A percentile compares a stretch with the other conserved stretches of the same genome.
Evolutionary conservation across 305 asterid genomes (phyloP).

Genomic region (Fraxinus xanthoxyloides): DNA sequence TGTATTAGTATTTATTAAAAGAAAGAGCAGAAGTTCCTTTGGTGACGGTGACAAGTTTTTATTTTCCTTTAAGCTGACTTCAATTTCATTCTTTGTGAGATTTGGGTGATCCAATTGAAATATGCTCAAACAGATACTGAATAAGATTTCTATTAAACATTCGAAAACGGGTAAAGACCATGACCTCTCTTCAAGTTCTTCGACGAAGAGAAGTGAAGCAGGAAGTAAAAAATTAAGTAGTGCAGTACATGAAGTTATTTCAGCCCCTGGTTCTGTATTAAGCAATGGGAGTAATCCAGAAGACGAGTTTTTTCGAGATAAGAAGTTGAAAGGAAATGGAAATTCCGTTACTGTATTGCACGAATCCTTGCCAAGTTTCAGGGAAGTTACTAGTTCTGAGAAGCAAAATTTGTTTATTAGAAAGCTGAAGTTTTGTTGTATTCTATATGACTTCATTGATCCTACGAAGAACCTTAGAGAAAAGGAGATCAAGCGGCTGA

Average conservation of each 20-base stretch:
- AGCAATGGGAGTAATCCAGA: slow-evolving; percentile 9
- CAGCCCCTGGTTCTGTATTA: slow-evolving; percentile 15
- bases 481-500: slow-evolving; percentile 21
- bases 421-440: slow-evolving; percentile 15
- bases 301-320: slow-evolving; percentile 7
- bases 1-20: background rate
- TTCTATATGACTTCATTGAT: slow-evolving; percentile 6
- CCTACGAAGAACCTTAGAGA: slow-evolving; percentile 21
- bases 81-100: background rate
- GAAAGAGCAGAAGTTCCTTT: too few relatives aligned
- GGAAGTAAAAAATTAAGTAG: background rate
- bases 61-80: background rate
- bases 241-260: slow-evolving; percentile 14
- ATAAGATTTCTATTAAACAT: slow-evolving; percentile 19
- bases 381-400: slow-evolving; percentile 6
- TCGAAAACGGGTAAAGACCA: slow-evolving; percentile 14
- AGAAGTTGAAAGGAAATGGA: slow-evolving; percentile 14
- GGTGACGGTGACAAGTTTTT: too few relatives aligned
- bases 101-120: slow-evolving; percentile 8
- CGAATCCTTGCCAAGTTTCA: slow-evolving; percentile 23
- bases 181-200: slow-evolving; percentile 13
- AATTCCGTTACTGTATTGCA: background rate
- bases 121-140: slow-evolving; percentile 23
- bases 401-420: slow-evolving; percentile 15
- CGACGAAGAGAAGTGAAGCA: background rate